Evolutionary conservation across 164 flowering plant species (phyloP), one percentile per base, ranked within the genome.

Genomic region (Liriodendron chinense): DNA sequence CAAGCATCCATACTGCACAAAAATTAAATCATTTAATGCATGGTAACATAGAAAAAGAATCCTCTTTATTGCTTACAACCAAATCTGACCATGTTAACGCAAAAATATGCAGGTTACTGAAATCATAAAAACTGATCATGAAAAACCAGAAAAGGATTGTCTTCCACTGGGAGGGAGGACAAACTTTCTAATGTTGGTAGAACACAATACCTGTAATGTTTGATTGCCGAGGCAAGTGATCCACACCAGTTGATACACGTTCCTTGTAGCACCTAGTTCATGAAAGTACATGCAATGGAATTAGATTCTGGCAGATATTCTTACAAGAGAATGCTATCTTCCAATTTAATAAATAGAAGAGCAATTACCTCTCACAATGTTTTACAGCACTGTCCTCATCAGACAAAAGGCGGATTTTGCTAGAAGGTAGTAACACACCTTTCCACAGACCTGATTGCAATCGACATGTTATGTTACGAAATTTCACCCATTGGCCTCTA

Each of bases 401-500:
- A n/a, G 89, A 81, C 72, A 90, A 61, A 78, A 74, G 83, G 13
- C 84, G 82, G 22, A 95, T 74, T 83, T 72, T 91, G 34, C 93
- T 82, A 71, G 69, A 81, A 76, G 91, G 79, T 77, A 65, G 81
- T 57, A 87, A 70, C 47, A 79, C 78, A 74, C 91, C 94, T 75
- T 68, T 70, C 97, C 95, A 92, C 66, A 89, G 72, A 9, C 91
- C 94, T 3, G 66, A 80, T 65, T 72, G 85, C 21, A 79, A 85
- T 84, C 86, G 82, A 76, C 83, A 86, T 1, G 50, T 76, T 6
- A 93, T 59, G 66, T 87, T 81, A 28, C 83, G 47, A 77, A 93
- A 66, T 74, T 87, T 89, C 74, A 90, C 86, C 98, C 97, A 95
- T 76, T 80, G 84, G 64, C 91, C 89, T 72, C 74, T 14, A 21